phyloP scores from a whole-genome alignment of 148 eudicot species.

The Diospyros lotus region DNA sequence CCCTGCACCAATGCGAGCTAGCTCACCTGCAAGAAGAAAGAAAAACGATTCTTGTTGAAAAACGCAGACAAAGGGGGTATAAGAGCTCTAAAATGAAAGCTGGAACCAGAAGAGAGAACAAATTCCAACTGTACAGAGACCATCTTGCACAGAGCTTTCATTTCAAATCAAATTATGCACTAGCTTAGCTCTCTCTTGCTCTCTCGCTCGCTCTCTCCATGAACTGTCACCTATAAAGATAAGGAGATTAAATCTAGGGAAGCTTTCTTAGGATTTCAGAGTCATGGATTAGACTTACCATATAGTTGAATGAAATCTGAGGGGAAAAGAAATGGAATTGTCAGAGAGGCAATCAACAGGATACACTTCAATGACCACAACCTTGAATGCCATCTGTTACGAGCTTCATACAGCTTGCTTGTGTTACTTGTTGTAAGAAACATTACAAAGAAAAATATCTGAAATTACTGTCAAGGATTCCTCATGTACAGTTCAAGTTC shows the following conservation, averaged over 20 bases:
- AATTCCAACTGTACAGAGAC: no score
- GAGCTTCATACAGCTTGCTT: slow-evolving; percentile 52
- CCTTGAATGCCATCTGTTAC: slow-evolving; percentile 76
- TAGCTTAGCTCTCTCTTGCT: no score
- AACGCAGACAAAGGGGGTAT: slow-evolving; percentile 2
- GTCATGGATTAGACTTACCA: slow-evolving; percentile 38
- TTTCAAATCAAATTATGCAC: no score
- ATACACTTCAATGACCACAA: slow-evolving; percentile 64
- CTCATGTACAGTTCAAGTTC: no score
- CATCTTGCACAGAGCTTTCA: no score
- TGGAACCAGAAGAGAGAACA: no score
- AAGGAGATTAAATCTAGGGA: no score
- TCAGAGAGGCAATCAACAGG: slow-evolving; percentile 47
- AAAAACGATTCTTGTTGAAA: not conserved
- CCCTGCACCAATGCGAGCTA: slow-evolving; percentile 98
- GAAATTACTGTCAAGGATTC: slow-evolving; percentile 46
- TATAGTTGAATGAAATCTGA: slow-evolving; percentile 67
- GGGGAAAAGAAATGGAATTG: slow-evolving; percentile 72
- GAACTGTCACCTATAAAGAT: no score
- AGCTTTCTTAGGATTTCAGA: no score
- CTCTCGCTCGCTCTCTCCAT: no score
- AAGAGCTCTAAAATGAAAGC: not conserved
- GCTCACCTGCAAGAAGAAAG: slow-evolving; percentile 56
- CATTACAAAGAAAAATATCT: slow-evolving; percentile 84
- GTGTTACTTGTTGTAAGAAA: slow-evolving; percentile 61